phyloP scores from a whole-genome alignment of 768 basidiomycete species.

The Polyporus arcularius region DNA sequence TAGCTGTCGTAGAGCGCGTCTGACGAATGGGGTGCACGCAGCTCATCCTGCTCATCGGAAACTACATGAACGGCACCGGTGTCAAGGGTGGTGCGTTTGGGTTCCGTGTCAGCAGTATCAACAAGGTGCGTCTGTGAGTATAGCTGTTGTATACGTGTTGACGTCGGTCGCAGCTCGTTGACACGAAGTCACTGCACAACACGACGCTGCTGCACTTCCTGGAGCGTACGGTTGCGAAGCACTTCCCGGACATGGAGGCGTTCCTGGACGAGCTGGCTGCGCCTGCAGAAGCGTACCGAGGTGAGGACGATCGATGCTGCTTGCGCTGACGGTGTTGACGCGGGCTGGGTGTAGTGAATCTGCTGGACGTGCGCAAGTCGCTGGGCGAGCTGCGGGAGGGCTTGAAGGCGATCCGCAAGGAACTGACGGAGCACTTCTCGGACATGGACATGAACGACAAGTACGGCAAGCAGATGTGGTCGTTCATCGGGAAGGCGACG shows the following conservation, averaged over 20 bases:
- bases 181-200: conserved; percentile 95
- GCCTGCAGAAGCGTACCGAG: conserved; percentile 91
- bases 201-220: conserved; percentile 94
- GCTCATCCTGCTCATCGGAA: conserved; percentile 94
- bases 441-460: conserved; percentile 70
- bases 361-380: conserved; percentile 82
- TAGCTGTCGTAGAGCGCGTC: neutral
- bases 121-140: conserved; percentile 58
- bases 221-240: conserved; percentile 82
- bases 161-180: conserved; percentile 67
- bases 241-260: conserved; percentile 84
- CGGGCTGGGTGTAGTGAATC: conserved; percentile 57
- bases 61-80: conserved; percentile 97
- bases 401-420: conserved; percentile 76
- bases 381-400: conserved; percentile 72
- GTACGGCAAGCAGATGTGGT: conserved; percentile 92
- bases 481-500: conserved; percentile 77
- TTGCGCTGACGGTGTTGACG: conserved; percentile 15
- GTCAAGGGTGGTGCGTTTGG: conserved; percentile 96
- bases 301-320: conserved; percentile 39
- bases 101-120: conserved; percentile 96
- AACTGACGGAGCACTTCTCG: conserved; percentile 78
- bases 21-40: conserved; percentile 24
- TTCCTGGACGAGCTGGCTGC: conserved; percentile 89
- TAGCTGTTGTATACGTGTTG: neutral